Base-by-base conservation (phyloP, 345 rosid genomes). In the Mercurialis annua region DNA sequence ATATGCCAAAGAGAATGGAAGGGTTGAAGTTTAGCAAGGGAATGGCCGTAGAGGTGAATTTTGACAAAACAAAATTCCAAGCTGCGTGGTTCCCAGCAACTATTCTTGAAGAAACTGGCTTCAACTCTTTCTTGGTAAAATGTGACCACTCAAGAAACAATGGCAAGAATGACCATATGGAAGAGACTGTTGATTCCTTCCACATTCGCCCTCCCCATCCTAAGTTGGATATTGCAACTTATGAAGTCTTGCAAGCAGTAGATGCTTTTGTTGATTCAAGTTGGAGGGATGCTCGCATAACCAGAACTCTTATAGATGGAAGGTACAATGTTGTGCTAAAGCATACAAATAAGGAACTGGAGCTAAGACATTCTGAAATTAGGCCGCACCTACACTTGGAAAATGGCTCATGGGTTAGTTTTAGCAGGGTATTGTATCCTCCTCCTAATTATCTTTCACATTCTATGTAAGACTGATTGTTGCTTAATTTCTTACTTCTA, bases 91-190 rank as follows among this genome's bases (percentile, higher is more conserved):
- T 26, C 15, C 62, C 61, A 0, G 70, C 62, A 10, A 20, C 16
- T 66, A 42, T 66, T 53, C 23, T 66, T 6, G 62, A 66, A 12
- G 70, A 66, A 55, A 42, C 43, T 18, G 70, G 70, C 18, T 66
- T 66, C 62, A 40, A 55, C 43, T 66, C 70, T 42, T 66, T 67
- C 54, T 21, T 26, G 40, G 63, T 67, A 53, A n/a, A 67, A 30
- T 44, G 12, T 62, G 33, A 10, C 29, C 26, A n/a, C 49, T 40
- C 51, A 30, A 55, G 5, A 9, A 53, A 43, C 18, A 18, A 44
- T 26, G 17, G 1, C 34, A 44, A 30, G 44, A 26, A 18, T 17
- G 30, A 29, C 14, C 46, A 6, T 5, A 17, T 5, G 29, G 44
- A 44, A 55, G 30, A 26, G 43, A 24, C 31, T 1, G 54, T 67